Evolutionary conservation across 192 early-diverging fungal genomes (phyloP).

Genomic region (Rhizoclosmatium sp.): DNA sequence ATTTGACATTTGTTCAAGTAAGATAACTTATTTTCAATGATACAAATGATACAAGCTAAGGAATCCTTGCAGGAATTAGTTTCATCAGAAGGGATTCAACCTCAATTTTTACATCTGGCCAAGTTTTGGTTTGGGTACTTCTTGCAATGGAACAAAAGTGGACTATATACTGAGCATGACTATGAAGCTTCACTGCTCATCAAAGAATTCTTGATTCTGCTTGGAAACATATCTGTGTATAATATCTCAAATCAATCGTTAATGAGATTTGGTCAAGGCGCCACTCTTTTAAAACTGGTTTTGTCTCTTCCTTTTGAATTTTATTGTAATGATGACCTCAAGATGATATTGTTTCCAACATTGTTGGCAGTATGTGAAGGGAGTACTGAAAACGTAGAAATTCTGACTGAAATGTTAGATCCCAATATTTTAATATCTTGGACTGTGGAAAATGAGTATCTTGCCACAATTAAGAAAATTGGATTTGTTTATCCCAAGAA

Average conservation of each 20-base stretch:
- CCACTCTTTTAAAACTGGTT: constrained; percentile 36
- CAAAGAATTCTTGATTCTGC: constrained; percentile 28
- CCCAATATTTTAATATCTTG: constrained; percentile 21
- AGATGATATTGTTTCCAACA: constrained; percentile 34
- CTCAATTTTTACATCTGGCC: constrained; percentile 39
- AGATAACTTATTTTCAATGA: neutral
- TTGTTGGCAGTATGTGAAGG: constrained; percentile 29
- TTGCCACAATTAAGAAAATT: too few species aligned
- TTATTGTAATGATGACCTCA: constrained; percentile 29
- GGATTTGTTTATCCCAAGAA: too few species aligned
- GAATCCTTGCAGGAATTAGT: constrained; percentile 14
- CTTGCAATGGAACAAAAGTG: constrained; percentile 23
- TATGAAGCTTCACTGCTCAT: neutral
- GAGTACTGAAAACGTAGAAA: constrained; percentile 20
- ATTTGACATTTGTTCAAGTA: constrained; percentile 30
- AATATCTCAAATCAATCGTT: constrained; percentile 27
- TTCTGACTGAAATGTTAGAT: constrained; percentile 37
- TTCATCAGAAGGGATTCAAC: constrained; percentile 39
- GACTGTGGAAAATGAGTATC: neutral
- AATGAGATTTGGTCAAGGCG: constrained; percentile 33
- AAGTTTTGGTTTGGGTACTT: constrained; percentile 40
- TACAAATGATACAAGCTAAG: constrained; percentile 4
- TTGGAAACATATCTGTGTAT: constrained; percentile 29
- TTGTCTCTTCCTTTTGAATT: constrained; percentile 35
- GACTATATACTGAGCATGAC: neutral